These are phyloP conservation scores for Stemphylium vesicarium DNA, from an alignment of 2,329 filamentous ascomycete species.

Conservation along the genomic window DNA sequence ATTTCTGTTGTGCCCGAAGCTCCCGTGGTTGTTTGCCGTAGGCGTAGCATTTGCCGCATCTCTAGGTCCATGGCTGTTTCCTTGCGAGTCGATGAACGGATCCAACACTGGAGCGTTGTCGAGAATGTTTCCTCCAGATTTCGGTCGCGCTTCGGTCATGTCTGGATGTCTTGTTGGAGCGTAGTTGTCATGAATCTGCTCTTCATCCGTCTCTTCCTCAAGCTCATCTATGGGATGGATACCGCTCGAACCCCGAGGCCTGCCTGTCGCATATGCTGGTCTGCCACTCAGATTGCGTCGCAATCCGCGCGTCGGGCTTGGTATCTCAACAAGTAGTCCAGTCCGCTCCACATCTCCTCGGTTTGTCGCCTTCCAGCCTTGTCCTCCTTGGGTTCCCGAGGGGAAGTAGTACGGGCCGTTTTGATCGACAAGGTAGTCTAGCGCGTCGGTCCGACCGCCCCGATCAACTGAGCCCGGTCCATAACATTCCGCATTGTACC, in stretches of 20 bases:
- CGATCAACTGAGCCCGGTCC: slow-evolving; percentile 43
- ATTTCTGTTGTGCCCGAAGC: slow-evolving; percentile 1
- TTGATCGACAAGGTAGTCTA: slow-evolving; percentile 39
- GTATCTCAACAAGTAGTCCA: slow-evolving; percentile 55
- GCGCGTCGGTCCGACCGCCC: slow-evolving; percentile 50
- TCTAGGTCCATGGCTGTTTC: slow-evolving; percentile 30
- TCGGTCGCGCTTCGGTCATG: slow-evolving; percentile 31
- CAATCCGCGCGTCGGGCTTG: slow-evolving; percentile 57
- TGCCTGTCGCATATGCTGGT: slow-evolving; percentile 56
- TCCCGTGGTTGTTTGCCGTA: slow-evolving; percentile 29
- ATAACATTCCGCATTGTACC: slow-evolving; percentile 51
- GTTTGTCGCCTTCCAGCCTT: slow-evolving; percentile 40
- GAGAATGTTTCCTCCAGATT: slow-evolving; percentile 30
- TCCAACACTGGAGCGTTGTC: slow-evolving; percentile 45
- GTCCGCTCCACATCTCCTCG: slow-evolving; percentile 53
- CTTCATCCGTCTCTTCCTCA: slow-evolving; percentile 58
- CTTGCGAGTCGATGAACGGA: slow-evolving; percentile 51
- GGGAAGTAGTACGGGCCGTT: slow-evolving; percentile 39
- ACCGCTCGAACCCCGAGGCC: slow-evolving; percentile 57
- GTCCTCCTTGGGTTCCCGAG: slow-evolving; percentile 26
- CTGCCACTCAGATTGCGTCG: slow-evolving; percentile 49
- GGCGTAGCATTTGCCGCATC: slow-evolving; percentile 33
- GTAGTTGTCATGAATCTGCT: slow-evolving; percentile 24
- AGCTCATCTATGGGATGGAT: slow-evolving; percentile 70
- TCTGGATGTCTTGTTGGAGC: slow-evolving; percentile 25